A percentile compares a stretch with the other conserved stretches of the same genome.
These are phyloP conservation scores for Aspergillus saccharolyticus DNA, from an alignment of 495 filamentous ascomycete species.

Conservation along the genomic window DNA sequence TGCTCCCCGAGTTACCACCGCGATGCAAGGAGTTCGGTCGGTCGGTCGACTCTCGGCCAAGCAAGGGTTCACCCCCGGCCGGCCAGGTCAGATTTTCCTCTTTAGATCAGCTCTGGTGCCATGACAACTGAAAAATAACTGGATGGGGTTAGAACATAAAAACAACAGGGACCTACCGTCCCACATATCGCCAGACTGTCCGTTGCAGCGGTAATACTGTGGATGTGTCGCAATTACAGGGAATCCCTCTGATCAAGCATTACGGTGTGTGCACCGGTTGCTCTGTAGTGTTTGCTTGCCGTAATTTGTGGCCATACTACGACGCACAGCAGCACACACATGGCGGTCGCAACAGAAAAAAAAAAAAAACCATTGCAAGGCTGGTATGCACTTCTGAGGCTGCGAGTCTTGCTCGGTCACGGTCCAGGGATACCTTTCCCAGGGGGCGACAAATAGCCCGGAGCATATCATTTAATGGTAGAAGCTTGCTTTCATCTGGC, in stretches of 20 bases:
- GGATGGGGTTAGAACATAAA: not conserved
- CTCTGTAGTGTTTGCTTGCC: not conserved
- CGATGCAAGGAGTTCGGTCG: not conserved
- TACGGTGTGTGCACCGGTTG: too few relatives aligned
- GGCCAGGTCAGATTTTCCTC: not conserved
- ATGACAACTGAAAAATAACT: not conserved
- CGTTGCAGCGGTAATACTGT: not conserved
- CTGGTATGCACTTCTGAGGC: not conserved
- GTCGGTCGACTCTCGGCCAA: not conserved
- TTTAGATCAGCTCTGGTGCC: not conserved
- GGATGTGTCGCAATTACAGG: not conserved
- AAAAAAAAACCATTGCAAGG: not conserved
- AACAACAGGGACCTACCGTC: not conserved
- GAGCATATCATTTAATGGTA: not conserved
- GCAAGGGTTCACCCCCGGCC: not conserved
- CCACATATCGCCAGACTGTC: not conserved
- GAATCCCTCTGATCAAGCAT: not conserved
- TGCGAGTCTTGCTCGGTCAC: not conserved
- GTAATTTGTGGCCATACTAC: not conserved
- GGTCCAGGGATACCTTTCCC: not conserved
- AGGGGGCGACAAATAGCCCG: not conserved
- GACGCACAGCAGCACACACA: not conserved
- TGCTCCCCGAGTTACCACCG: not conserved
- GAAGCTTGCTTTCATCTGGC: constrained; percentile 25
- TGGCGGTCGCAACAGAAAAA: not conserved